Evolutionary conservation across 2,329 filamentous ascomycete genomes (phyloP).

Genomic region (Macrophomina tecta): DNA sequence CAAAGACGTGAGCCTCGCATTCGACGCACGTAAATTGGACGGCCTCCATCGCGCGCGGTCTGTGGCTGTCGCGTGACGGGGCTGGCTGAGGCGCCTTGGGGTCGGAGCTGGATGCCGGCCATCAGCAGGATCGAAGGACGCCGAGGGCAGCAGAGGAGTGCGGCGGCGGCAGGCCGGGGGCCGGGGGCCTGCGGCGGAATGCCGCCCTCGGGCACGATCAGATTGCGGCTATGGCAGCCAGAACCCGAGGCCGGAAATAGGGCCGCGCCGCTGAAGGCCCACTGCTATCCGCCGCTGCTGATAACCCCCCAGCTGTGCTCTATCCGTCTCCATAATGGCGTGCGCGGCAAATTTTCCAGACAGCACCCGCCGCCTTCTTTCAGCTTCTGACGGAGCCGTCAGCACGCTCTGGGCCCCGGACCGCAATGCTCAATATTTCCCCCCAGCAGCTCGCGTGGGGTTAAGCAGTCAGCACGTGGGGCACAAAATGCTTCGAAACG

Average conservation of each 20-base stretch:
- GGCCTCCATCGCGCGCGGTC: background rate
- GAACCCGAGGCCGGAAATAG: conserved; percentile 18
- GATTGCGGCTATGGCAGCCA: conserved; percentile 17
- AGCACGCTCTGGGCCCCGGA: too few species aligned
- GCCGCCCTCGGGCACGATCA: conserved; percentile 1
- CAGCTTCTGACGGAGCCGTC: too few species aligned
- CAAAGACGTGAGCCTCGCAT: background rate
- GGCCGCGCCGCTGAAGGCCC: background rate
- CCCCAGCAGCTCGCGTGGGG: background rate
- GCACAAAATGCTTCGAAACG: background rate
- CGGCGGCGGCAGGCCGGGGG: background rate
- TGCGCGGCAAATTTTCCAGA: conserved; percentile 1
- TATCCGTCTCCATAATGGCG: conserved; percentile 21
- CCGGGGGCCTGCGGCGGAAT: conserved; percentile 14
- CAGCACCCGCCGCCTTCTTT: too few species aligned
- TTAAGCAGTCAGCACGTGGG: conserved; percentile 7
- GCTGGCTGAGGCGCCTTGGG: background rate
- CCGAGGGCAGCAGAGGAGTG: background rate
- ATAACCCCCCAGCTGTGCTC: background rate
- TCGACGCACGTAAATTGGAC: conserved; percentile 1
- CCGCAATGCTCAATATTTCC: background rate
- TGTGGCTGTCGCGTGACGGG: background rate
- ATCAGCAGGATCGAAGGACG: background rate
- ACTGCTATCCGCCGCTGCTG: background rate
- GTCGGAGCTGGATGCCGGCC: background rate